Percentiles rank a stretch among this genome's conserved stretches.
These are phyloP conservation scores for Omphalotus guepiniiformis DNA, from an alignment of 768 basidiomycete species.

Conservation along the genomic window DNA sequence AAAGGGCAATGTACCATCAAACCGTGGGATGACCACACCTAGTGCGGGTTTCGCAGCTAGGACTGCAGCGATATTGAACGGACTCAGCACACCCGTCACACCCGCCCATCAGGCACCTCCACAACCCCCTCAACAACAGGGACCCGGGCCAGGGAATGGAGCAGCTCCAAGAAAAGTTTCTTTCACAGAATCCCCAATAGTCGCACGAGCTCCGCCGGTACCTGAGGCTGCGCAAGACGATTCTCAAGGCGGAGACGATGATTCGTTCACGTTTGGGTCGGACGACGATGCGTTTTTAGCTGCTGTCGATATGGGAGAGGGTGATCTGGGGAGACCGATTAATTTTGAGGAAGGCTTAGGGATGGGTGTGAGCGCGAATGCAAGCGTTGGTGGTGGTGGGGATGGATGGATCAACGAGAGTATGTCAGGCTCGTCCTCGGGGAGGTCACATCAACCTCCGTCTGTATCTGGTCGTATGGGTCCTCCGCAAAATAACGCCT, in stretches of 20 bases:
- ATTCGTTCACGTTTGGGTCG: constrained; percentile 45
- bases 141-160: constrained; percentile 4
- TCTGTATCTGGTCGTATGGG: neutral
- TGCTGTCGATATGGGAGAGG: constrained; percentile 46
- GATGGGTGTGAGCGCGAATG: neutral
- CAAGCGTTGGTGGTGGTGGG: neutral
- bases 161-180: constrained; percentile 7
- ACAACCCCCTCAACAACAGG: neutral
- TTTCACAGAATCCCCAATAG: constrained; percentile 4
- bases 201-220: constrained; percentile 7
- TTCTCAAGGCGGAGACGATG: constrained; percentile 22
- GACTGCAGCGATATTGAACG: constrained; percentile 5
- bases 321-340: constrained; percentile 41
- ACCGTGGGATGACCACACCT: no score
- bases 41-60: constrained; percentile 9
- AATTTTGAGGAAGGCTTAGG: constrained; percentile 33
- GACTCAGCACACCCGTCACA: constrained; percentile 31
- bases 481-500: no score
- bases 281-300: constrained; percentile 69
- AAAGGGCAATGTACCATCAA: constrained; percentile 3
- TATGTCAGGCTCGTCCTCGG: neutral
- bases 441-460: neutral
- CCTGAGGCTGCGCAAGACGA: constrained; percentile 8
- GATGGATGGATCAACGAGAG: neutral
- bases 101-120: constrained; percentile 22